Base-by-base conservation (phyloP, 495 filamentous ascomycete genomes). In the Hypoxylon rickii region DNA sequence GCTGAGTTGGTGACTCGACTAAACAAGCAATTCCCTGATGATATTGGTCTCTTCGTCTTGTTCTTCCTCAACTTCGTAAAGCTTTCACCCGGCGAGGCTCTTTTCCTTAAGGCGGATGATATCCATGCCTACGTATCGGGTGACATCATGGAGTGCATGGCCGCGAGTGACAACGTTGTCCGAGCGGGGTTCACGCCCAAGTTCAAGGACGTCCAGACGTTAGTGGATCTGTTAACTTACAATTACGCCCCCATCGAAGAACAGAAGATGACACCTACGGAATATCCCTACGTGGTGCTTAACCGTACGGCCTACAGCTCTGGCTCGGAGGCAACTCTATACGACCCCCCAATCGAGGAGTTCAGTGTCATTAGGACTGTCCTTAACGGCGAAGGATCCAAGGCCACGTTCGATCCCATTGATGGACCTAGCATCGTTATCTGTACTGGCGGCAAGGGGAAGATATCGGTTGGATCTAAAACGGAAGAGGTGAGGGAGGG, bases 141-240 rank as follows among this genome's bases (percentile, higher is more conserved):
- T 37, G 94, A 98, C 53, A 96, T 98, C 63, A 91, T 98, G 62
- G 94, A 98, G 74, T 97, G 94, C 79, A 98, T 98, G 94, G 94
- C 94, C 1, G 88, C 90, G 16, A 95, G 89, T 26, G 94, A 98
- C 76, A 98, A 98, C 58, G 94, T 98, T 5, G 92, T 98, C 16
- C 92, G 94, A 24, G 94, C 94, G 1, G 94, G 94, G 15, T 92
- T 98, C 69, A 98, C 94, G 0, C 94, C 94, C 7, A 98, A 98
- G 72, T 97, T 93, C 81, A 96, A 97, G 76, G 94, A 98, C 62
- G 90, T 96, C 38, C 79, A 85, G 39, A 97, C 90, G 2, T 80
- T 98, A n/a, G 89, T 92, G 29, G 76, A 79, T 55, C 96, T 96
- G 89, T 76, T 98, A 47, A 97, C 94, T 0, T 98, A 98, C 76